Base-by-base conservation (phyloP, 352 stramenopile species). In the Phytophthora brassicae region DNA sequence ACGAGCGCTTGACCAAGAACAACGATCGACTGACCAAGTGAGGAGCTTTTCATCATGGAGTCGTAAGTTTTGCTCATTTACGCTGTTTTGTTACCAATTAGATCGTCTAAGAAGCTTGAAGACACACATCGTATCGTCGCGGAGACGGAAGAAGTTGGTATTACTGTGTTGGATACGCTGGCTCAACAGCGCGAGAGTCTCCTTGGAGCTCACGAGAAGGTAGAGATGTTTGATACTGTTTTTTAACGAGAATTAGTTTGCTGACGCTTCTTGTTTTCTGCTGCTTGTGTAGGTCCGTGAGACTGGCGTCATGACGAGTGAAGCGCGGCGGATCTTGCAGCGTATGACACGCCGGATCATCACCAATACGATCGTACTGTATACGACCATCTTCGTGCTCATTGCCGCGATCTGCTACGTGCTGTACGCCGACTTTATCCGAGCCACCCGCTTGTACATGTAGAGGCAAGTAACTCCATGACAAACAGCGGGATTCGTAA, bases 321-420 rank as follows among this genome's bases (percentile, higher is more conserved):
- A 93, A 46, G 82, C 82, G 26, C 64, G 81, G 4, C 80, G 81
- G 24, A 76, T 93, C 26, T 45, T 93, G 38, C 75, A 90, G 68
- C 80, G 79, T 24, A 91, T 93, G 84, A 82, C 78, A 39, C 82
- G 83, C 4, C 84, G 84, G 35, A 78, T 89, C 44, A 72, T 92
- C 61, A 91, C 81, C 49, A 90, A 93, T 70, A 85, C 69, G 5
- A 86, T 92, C 57, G 79, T 90, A 48, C 69, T 93, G 49, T 93
- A 89, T 66, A 89, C 79, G 39, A 80, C 84, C 33, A 92, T 94
- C 53, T 73, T 78, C 26, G 48, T 87, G 12, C 80, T 94, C 56
- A 60, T 90, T 17, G 68, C 69, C 16, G 72, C 79, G 6, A 94
- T 94, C 47, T 87, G 70, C 62, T 74, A 89, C 38, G 80, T 93